These are phyloP conservation scores for Ehretia macrophylla DNA, from an alignment of 257 asterid species.

Conservation along the genomic window DNA sequence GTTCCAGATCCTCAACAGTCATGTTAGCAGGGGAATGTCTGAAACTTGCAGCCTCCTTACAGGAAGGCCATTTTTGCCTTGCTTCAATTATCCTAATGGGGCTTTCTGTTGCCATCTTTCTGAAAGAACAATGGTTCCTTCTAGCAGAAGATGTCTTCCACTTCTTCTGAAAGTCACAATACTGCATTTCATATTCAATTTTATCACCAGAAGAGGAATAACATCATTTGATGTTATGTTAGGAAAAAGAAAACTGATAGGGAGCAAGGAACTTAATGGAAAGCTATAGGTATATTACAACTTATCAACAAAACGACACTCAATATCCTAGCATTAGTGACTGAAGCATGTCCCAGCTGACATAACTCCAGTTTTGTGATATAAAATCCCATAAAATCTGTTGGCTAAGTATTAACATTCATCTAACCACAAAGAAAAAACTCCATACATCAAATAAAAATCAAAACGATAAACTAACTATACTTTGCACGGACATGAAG, in stretches of 20 bases:
- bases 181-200: too few relatives aligned
- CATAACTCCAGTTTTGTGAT: not conserved
- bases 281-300: too few relatives aligned
- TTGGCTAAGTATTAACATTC: not conserved
- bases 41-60: conserved; percentile 32
- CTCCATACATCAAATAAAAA: not conserved
- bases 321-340: not conserved
- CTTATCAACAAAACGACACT: not conserved
- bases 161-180: not conserved
- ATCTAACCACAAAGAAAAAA: too few relatives aligned
- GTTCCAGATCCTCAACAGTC: conserved; percentile 53
- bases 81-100: conserved; percentile 64
- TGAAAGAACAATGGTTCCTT: not conserved
- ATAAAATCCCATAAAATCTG: too few relatives aligned
- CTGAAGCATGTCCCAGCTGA: not conserved
- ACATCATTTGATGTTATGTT: too few relatives aligned
- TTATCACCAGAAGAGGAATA: too few relatives aligned
- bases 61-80: conserved; percentile 19
- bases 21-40: conserved; percentile 17
- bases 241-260: too few relatives aligned
- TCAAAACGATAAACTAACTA: too few relatives aligned
- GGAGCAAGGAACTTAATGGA: too few relatives aligned
- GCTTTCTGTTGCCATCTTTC: conserved; percentile 91
- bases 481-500: too few relatives aligned
- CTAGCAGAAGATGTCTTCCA: not conserved